Conservation (phyloP, 2,329 filamentous ascomycete genomes). For the Ilyonectria destructans region DNA sequence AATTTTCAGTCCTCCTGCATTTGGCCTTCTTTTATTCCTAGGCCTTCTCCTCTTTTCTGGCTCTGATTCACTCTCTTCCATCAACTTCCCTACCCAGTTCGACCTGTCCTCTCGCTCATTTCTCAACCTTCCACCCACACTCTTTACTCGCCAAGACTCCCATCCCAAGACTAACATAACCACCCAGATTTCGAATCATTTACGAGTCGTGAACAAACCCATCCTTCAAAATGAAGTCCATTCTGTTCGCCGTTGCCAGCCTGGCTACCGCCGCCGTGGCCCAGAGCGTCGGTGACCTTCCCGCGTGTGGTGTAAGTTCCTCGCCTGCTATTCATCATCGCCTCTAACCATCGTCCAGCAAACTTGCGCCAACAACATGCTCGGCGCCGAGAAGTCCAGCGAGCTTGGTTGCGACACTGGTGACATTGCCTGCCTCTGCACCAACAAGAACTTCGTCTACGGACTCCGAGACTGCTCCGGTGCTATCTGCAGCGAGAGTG, state of each 20-base stretch:
- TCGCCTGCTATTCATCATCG: neutral
- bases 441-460: conserved; percentile 63
- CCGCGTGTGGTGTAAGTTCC: conserved; percentile 68
- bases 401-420: conserved; percentile 63
- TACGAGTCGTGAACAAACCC: conserved; percentile 37
- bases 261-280: conserved; percentile 60
- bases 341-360: conserved; percentile 55
- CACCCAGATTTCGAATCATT: conserved; percentile 33
- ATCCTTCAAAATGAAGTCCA: conserved; percentile 67
- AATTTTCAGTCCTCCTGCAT: conserved; percentile 28
- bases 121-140: conserved; percentile 20
- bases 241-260: conserved; percentile 60
- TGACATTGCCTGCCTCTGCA: conserved; percentile 65
- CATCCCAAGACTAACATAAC: conserved; percentile 21
- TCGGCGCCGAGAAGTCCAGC: conserved; percentile 57
- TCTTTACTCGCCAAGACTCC: conserved; percentile 27
- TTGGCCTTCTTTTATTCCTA: conserved; percentile 34
- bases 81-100: conserved; percentile 13
- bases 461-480: conserved; percentile 68
- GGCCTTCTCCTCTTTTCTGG: conserved; percentile 23
- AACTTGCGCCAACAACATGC: conserved; percentile 68
- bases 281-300: conserved; percentile 61
- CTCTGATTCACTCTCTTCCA: conserved; percentile 39
- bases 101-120: conserved; percentile 22
- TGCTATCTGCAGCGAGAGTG: conserved; percentile 58